Evolutionary conservation across 345 rosid genomes (phyloP).

Genomic region (Populus deltoides): DNA sequence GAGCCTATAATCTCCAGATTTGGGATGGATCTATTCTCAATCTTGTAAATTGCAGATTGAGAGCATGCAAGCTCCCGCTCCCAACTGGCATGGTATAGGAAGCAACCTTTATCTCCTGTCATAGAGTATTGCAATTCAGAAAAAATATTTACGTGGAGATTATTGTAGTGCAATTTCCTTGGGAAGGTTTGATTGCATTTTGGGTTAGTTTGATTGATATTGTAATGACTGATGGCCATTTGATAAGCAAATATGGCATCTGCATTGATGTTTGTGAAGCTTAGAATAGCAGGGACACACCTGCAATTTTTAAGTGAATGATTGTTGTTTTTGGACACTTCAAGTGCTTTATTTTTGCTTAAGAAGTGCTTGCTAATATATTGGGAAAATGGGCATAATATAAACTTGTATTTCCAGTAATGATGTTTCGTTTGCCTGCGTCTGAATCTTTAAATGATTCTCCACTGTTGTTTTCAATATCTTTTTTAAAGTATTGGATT

Average conservation of each 20-base stretch:
- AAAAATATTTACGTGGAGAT: neutral
- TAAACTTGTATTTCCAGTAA: neutral
- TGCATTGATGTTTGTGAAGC: neutral
- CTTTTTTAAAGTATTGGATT: neutral
- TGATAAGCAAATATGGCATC: neutral
- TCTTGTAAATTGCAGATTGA: neutral
- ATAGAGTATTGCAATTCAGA: neutral
- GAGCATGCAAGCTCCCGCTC: neutral
- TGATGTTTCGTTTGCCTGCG: neutral
- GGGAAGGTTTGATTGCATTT: neutral
- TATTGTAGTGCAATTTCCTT: neutral
- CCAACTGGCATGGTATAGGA: no score
- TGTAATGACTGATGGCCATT: neutral
- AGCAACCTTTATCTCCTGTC: no score
- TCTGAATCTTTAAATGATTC: conserved; percentile 5
- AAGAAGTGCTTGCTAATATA: neutral
- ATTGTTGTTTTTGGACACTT: neutral
- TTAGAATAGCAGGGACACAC: neutral
- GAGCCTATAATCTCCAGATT: neutral
- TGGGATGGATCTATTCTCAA: neutral
- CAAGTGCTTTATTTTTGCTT: neutral
- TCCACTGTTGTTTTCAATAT: neutral
- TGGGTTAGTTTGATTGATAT: neutral
- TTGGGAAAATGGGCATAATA: neutral
- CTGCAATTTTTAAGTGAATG: neutral